Evolutionary conservation across 2,329 filamentous ascomycete species (phyloP).

Genomic region (Talaromyces funiculosus): DNA sequence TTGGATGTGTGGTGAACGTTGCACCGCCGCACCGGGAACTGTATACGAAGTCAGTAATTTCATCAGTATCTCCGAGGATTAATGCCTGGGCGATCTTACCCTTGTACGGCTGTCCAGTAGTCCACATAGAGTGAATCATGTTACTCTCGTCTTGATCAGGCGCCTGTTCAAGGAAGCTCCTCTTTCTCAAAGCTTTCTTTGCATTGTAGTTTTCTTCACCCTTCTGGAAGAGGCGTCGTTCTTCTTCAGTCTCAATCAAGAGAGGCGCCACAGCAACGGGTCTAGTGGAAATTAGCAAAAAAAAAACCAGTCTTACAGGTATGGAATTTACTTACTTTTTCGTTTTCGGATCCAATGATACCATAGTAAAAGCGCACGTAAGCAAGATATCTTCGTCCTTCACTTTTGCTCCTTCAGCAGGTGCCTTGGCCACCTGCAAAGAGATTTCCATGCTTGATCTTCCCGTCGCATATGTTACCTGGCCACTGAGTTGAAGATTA

Average conservation of each 20-base stretch:
- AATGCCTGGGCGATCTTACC: slow-evolving; percentile 31
- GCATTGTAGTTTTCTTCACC: slow-evolving; percentile 62
- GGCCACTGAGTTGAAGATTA: slow-evolving; percentile 66
- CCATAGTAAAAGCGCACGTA: slow-evolving; percentile 74
- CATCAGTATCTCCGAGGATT: background rate
- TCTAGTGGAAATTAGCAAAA: slow-evolving; percentile 26
- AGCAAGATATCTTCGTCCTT: slow-evolving; percentile 59
- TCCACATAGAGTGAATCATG: slow-evolving; percentile 69
- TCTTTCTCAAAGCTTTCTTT: slow-evolving; percentile 58
- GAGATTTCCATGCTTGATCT: slow-evolving; percentile 69
- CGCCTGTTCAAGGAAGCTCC: slow-evolving; percentile 59
- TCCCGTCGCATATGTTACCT: slow-evolving; percentile 66
- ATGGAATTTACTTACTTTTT: slow-evolving; percentile 46
- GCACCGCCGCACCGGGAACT: slow-evolving; percentile 51
- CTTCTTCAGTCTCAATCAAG: slow-evolving; percentile 58
- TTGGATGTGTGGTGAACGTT: slow-evolving; percentile 53
- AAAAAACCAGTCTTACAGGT: no score
- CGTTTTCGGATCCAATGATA: slow-evolving; percentile 63
- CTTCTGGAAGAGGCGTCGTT: slow-evolving; percentile 56
- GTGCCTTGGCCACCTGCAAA: slow-evolving; percentile 64
- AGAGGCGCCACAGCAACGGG: slow-evolving; percentile 59
- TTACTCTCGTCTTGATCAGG: slow-evolving; percentile 67
- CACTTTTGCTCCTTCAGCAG: slow-evolving; percentile 50
- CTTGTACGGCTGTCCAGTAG: slow-evolving; percentile 59
- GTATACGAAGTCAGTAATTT: background rate